Evolutionary conservation across 345 rosid species (phyloP).

Genomic region (sweet orange (Citrus sinensis)): DNA sequence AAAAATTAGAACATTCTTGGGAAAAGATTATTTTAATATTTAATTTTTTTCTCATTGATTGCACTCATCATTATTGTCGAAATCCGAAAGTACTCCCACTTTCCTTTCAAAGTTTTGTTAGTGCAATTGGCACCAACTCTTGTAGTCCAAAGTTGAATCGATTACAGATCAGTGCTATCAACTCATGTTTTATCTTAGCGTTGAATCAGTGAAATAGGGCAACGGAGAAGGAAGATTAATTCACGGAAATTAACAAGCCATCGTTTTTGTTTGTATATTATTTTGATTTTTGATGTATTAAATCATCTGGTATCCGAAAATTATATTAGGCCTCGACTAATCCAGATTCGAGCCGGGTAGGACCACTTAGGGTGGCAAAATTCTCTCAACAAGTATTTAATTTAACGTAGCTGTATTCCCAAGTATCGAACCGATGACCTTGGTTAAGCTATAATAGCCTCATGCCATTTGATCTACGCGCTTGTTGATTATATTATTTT

Average conservation of each 20-base stretch:
- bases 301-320: too few relatives aligned
- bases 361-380: too few relatives aligned
- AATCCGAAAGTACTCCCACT: neutral
- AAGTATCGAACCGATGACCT: fast-evolving
- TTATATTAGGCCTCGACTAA: too few relatives aligned
- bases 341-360: too few relatives aligned
- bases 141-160: constrained; percentile 25
- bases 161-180: constrained; percentile 7
- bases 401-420: too few relatives aligned
- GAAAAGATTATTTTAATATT: constrained; percentile 18
- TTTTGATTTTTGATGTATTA: neutral
- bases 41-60: constrained; percentile 18
- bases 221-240: neutral
- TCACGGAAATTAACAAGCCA: neutral
- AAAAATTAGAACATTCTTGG: constrained; percentile 7
- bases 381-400: too few relatives aligned
- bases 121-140: constrained; percentile 33
- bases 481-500: neutral
- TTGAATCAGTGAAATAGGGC: neutral
- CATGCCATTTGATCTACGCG: too few relatives aligned
- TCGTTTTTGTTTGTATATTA: neutral
- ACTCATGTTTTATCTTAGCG: constrained; percentile 11
- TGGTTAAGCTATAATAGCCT: too few relatives aligned
- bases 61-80: constrained; percentile 20
- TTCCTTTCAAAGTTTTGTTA: constrained; percentile 7